Conservation (phyloP, 2,329 filamentous ascomycete species). For the Lasiodiplodia citricola region DNA sequence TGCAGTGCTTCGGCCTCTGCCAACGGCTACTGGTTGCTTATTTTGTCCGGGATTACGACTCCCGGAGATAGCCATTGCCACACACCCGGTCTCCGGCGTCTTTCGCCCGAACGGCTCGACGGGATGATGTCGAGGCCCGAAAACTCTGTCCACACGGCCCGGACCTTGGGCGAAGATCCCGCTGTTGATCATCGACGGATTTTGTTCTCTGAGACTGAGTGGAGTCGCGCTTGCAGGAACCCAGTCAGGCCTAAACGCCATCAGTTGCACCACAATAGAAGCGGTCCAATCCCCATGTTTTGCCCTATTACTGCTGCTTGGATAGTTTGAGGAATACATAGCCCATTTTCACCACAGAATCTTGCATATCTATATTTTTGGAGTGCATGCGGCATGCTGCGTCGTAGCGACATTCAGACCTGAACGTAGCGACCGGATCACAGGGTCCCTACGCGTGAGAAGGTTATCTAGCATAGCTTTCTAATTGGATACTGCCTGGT, state of each 20-base stretch:
- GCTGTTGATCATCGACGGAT: background rate
- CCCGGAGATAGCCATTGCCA: constrained; percentile 15
- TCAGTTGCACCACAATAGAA: background rate
- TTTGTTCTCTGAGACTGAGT: background rate
- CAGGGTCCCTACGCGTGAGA: background rate
- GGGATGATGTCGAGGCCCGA: constrained; percentile 15
- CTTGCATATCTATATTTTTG: background rate
- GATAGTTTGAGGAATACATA: background rate
- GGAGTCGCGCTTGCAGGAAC: background rate
- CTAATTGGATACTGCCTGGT: background rate
- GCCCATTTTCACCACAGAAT: background rate
- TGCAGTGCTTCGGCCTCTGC: constrained; percentile 16
- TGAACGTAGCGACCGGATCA: background rate
- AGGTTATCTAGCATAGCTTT: background rate
- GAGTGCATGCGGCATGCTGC: background rate
- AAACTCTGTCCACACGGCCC: background rate
- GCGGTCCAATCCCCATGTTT: background rate
- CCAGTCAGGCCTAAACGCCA: background rate
- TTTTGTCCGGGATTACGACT: constrained; percentile 2
- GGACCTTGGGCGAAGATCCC: constrained; percentile 9
- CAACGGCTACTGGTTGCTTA: constrained; percentile 17
- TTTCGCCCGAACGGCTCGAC: background rate
- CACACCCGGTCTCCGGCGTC: constrained; percentile 8
- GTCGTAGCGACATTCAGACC: background rate
- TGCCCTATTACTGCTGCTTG: background rate